Evolutionary conservation across 306 rosid genomes (phyloP), one percentile per base, ranked within the genome.

Genomic region (Prinsepia uniflora): DNA sequence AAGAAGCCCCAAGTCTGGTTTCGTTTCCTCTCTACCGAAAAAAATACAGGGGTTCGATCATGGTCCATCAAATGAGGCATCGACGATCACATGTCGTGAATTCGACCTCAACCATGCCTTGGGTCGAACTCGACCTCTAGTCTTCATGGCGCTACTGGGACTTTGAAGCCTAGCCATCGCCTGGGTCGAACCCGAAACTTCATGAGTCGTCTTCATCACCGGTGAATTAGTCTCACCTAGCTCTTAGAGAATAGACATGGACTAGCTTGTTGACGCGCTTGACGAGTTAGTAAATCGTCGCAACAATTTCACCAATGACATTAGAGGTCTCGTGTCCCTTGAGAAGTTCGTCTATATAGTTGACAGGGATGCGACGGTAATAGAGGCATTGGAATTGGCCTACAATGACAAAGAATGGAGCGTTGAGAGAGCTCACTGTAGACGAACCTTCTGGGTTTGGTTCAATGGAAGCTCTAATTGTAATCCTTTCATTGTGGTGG

Each of bases 251-350:
- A 45, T 95, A 95, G 19, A 94, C 96, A 78, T 90, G 90, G 41
- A 91, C 92, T 30, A 94, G 97, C 85, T 93, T 93, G 77, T 88
- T 90, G 24, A 93, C 92, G 1, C 98, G 91, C 87, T 90, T 92
- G 0, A 93, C 92, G 20, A 93, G 81, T 0, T 96, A 97, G 45
- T 97, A 90, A 67, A 90, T 54, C 10, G 96, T 87, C 70, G 98
- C 97, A 56, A 89, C 78, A 52, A 94, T 74, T 72, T 94, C 90
- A 4, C 94, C 96, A 43, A 86, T 66, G 52, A 84, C 81, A 39
- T 90, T 96, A 6, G 81, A 64, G 41, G 98, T 94, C 70, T 97
- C 98, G 42, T 94, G 97, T 50, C 96, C 98, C 88, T 80, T 84
- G 77, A 84, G 85, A 36, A 84, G 58, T 36, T 81, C 90, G 65